phyloP scores from a whole-genome alignment of 257 asterid species.

The Misopates orontium region DNA sequence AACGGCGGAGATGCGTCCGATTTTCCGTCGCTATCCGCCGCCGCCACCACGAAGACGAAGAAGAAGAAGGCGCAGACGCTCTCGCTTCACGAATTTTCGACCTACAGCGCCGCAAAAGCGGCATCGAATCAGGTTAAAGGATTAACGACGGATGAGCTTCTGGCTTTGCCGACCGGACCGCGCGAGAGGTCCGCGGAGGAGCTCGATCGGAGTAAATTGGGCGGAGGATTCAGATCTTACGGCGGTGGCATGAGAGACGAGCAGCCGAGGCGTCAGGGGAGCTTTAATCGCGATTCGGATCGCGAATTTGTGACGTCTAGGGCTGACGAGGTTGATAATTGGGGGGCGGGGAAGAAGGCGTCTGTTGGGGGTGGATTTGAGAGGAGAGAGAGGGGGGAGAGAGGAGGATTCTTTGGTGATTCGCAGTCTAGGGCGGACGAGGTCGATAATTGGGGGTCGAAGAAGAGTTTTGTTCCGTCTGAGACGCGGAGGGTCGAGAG shows the following conservation, averaged over 20 bases:
- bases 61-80: constrained; percentile 70
- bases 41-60: constrained; percentile 62
- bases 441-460: constrained; percentile 80
- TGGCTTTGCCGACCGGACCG: constrained; percentile 79
- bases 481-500: constrained; percentile 64
- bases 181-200: constrained; percentile 83
- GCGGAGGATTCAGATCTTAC: constrained; percentile 80
- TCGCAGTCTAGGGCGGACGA: constrained; percentile 84
- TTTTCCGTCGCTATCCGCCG: constrained; percentile 65
- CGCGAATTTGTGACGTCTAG: constrained; percentile 65
- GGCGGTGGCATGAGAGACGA: constrained; percentile 65
- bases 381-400: constrained; percentile 78
- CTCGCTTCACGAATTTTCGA: constrained; percentile 58
- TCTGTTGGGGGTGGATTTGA: constrained; percentile 54
- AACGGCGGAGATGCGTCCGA: constrained; percentile 41
- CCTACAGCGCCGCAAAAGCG: constrained; percentile 41
- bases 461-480: constrained; percentile 66
- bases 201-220: constrained; percentile 59
- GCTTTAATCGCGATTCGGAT: constrained; percentile 56
- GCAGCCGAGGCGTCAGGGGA: constrained; percentile 68
- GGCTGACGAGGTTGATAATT: constrained; percentile 86
- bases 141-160: constrained; percentile 51
- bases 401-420: constrained; percentile 80
- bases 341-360: constrained; percentile 74
- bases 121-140: constrained; percentile 39